Conservation (phyloP, 1,284 basidiomycete species). For the Leccinum holopus region DNA sequence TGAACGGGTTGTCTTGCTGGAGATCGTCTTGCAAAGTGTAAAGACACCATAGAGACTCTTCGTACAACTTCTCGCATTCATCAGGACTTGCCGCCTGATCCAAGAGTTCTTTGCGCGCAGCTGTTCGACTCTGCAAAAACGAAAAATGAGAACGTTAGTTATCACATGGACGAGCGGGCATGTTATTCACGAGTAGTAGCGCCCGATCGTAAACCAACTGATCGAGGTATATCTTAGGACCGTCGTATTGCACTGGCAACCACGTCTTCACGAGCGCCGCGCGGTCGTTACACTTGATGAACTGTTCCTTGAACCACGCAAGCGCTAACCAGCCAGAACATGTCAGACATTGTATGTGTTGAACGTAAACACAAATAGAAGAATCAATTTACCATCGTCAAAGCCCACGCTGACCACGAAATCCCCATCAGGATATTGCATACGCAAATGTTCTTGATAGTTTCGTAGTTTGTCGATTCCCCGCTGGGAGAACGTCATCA, state of each 20-base stretch:
- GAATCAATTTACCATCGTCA: constrained; percentile 59
- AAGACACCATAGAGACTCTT: constrained; percentile 91
- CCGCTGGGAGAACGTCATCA: constrained; percentile 90
- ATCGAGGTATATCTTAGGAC: constrained; percentile 73
- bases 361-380: background rate
- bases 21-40: constrained; percentile 91
- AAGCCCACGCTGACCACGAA: constrained; percentile 73
- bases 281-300: constrained; percentile 74
- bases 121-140: constrained; percentile 77
- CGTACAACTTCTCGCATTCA: constrained; percentile 91
- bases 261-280: constrained; percentile 77
- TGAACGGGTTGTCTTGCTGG: constrained; percentile 78
- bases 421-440: constrained; percentile 72
- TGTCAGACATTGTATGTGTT: constrained; percentile 1
- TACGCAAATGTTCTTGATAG: constrained; percentile 72
- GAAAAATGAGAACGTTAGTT: constrained; percentile 2
- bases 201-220: constrained; percentile 83
- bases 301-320: constrained; percentile 75
- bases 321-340: constrained; percentile 45
- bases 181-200: constrained; percentile 55
- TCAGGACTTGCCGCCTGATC: constrained; percentile 75
- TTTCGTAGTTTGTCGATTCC: constrained; percentile 78
- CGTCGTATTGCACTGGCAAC: constrained; percentile 71
- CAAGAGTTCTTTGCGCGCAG: constrained; percentile 87
- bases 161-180: background rate